Evolutionary conservation across 768 basidiomycete genomes (phyloP).

Genomic region (Coprinopsis marcescibilis): DNA sequence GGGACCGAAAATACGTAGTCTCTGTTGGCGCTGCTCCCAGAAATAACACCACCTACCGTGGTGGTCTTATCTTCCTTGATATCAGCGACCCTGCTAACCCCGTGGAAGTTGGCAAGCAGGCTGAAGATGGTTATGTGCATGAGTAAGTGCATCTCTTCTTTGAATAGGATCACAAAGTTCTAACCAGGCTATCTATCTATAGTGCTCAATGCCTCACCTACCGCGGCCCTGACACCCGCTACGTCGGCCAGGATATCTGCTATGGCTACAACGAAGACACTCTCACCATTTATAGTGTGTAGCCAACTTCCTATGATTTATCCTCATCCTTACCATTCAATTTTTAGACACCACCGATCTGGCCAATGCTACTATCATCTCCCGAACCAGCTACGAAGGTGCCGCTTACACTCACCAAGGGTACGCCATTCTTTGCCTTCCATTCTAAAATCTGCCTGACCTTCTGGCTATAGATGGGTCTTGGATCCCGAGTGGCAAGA

Average conservation of each 20-base stretch:
- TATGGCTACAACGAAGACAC: constrained; percentile 28
- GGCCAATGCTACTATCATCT: constrained; percentile 17
- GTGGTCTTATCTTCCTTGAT: constrained; percentile 26
- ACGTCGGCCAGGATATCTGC: constrained; percentile 23
- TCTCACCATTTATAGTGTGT: constrained; percentile 25
- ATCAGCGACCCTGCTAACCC: constrained; percentile 21
- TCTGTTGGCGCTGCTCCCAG: constrained; percentile 23
- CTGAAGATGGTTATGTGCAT: constrained; percentile 25
- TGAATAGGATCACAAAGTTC: no score
- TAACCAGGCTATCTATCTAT: no score
- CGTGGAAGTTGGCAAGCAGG: constrained; percentile 16
- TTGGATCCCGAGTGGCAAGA: constrained; percentile 22
- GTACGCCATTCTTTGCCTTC: no score
- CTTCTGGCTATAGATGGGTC: no score
- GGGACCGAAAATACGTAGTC: constrained; percentile 16
- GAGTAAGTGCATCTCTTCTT: no score
- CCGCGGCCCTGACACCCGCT: constrained; percentile 23
- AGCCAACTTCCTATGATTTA: no score
- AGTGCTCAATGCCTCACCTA: constrained; percentile 27
- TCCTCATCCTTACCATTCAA: no score
- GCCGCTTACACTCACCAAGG: constrained; percentile 28
- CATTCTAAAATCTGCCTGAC: no score
- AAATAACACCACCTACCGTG: constrained; percentile 15
- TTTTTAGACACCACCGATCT: constrained; percentile 19
- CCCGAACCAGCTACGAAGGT: constrained; percentile 23